Evolutionary conservation across 495 filamentous ascomycete genomes (phyloP), one percentile per base, ranked within the genome.

Genomic region (Zalerion maritima): DNA sequence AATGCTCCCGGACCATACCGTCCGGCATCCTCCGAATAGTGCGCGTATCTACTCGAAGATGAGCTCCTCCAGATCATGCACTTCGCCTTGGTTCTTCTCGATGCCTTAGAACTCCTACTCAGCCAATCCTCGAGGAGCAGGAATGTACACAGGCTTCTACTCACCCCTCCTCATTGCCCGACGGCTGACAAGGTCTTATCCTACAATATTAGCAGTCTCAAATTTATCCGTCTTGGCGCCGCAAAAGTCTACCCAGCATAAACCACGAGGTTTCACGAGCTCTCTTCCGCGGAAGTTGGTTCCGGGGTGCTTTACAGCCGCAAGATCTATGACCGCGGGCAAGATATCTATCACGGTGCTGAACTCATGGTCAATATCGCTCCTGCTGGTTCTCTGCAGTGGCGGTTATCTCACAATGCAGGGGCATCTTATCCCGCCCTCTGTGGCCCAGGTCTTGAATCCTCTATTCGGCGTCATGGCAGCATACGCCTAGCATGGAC

Each of bases 321-420:
- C 73, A 54, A 76, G 65, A 15, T 73, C 58, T 16, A 78, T 50
- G 33, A 76, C 62, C 2, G 65, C 70, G 2, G 69, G 71, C 10
- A 63, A 64, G 2, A 75, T 47, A 41, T 78, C 73, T 71, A 76
- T 76, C 31, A 76, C 66, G 0, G 67, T 78, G 16, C 60, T 57
- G 50, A 74, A 77, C 24, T 58, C 48, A 41, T 69, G 54, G 3
- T 60, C 69, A 36, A 77, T 62, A 5, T 54, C 42, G 14, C 43
- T 38, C 43, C 36, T 13, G 38, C 42, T 29, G 24, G 46, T 32
- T 20, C 30, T 14, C 32, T 25, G 18, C 46, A 38, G 16, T 45
- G 42, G 29, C 46, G 62, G 55, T 45, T 65, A 64, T 8, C 56
- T 59, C 24, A 68, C 62, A 11, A 71, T 50, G 41, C 71, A 73